Conservation (phyloP, 306 rosid genomes). For the Pueraria montana region DNA sequence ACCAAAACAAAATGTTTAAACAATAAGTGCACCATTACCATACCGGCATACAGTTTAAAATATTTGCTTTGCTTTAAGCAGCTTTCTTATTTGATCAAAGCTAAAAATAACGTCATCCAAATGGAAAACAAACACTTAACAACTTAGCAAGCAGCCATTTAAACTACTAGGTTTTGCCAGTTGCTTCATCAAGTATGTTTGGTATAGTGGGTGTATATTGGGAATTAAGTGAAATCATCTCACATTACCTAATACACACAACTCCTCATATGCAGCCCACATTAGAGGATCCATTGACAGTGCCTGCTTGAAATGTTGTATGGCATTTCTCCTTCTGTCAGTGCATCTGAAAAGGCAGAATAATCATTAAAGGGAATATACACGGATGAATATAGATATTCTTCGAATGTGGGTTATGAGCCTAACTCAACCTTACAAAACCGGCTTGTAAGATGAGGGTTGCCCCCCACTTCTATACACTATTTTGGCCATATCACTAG, state of each 20-base stretch:
- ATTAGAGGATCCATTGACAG: constrained; percentile 58
- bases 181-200: neutral
- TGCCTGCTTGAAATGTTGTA: constrained; percentile 58
- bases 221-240: constrained; percentile 38
- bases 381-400: neutral
- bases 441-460: too few relatives aligned
- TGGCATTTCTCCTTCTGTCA: constrained; percentile 56
- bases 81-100: constrained; percentile 27
- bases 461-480: too few relatives aligned
- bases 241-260: constrained; percentile 85
- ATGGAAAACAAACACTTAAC: constrained; percentile 4
- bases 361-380: constrained; percentile 24
- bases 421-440: too few relatives aligned
- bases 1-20: constrained; percentile 25
- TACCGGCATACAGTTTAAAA: constrained; percentile 23
- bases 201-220: neutral
- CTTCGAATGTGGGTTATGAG: too few relatives aligned
- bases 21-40: neutral
- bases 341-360: constrained; percentile 56
- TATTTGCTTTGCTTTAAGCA: constrained; percentile 14
- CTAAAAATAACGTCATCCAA: constrained; percentile 33
- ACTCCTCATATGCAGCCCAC: constrained; percentile 95
- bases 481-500: too few relatives aligned
- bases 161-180: constrained; percentile 25
- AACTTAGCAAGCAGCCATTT: constrained; percentile 28